These are phyloP conservation scores for Onygenales sp. DNA, from an alignment of 2,329 filamentous ascomycete genomes.

Conservation along the genomic window DNA sequence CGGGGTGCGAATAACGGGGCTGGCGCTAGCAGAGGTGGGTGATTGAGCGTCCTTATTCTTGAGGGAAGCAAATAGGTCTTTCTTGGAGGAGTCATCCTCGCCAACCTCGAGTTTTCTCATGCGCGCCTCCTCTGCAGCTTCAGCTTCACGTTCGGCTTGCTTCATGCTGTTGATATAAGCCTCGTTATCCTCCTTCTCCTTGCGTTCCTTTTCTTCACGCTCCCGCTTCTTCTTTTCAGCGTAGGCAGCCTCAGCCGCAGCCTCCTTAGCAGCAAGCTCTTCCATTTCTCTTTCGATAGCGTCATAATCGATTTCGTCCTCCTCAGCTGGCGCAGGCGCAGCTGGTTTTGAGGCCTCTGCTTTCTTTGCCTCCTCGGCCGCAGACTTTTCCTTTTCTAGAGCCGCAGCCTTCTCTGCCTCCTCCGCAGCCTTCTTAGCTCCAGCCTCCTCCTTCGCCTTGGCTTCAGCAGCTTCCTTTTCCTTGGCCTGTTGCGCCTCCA, in stretches of 20 bases:
- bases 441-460: constrained; percentile 18
- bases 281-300: constrained; percentile 39
- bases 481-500: constrained; percentile 3
- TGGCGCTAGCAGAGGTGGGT: constrained; percentile 21
- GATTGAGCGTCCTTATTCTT: constrained; percentile 30
- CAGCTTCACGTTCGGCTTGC: constrained; percentile 38
- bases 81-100: constrained; percentile 25
- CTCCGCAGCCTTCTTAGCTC: constrained; percentile 17
- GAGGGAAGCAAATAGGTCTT: constrained; percentile 34
- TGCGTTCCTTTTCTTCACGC: constrained; percentile 44
- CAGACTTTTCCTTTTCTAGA: constrained; percentile 16
- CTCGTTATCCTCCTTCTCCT: constrained; percentile 37
- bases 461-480: constrained; percentile 13
- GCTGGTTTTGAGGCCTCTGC: constrained; percentile 28
- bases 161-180: constrained; percentile 40
- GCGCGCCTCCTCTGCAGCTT: constrained; percentile 36
- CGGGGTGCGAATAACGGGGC: constrained; percentile 26
- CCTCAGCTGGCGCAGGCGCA: constrained; percentile 18
- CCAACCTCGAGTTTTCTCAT: constrained; percentile 31
- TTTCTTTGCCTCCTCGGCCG: constrained; percentile 37
- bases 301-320: constrained; percentile 37
- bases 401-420: constrained; percentile 13
- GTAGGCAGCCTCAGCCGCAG: constrained; percentile 36
- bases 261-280: constrained; percentile 38
- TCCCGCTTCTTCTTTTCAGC: constrained; percentile 72